A percentile compares a stretch with the other conserved stretches of the same genome.
These are phyloP conservation scores for Camellia oleifera DNA, from an alignment of 179 eudicot species.

Conservation along the genomic window DNA sequence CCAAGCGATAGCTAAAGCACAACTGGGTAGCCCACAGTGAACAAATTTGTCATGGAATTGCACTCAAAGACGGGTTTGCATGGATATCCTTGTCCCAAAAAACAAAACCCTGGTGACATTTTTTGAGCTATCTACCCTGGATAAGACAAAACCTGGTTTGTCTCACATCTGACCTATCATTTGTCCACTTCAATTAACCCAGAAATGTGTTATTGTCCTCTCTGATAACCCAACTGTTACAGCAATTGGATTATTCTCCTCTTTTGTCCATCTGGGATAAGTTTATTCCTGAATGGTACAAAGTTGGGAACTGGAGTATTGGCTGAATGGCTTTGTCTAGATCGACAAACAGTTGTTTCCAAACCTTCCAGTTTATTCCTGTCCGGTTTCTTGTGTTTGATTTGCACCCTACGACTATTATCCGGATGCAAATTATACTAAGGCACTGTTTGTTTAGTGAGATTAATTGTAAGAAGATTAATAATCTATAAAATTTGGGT, in stretches of 20 bases:
- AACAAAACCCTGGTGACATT: not conserved
- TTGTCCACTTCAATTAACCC: not conserved
- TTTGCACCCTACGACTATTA: too few species aligned
- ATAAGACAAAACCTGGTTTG: not conserved
- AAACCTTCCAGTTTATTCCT: too few species aligned
- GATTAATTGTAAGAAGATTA: too few species aligned
- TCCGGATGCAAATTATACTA: too few species aligned
- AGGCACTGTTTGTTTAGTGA: too few species aligned
- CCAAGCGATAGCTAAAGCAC: not conserved
- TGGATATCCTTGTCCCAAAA: not conserved
- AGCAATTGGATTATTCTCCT: conserved; percentile 7
- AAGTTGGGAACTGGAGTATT: not conserved
- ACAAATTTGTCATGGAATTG: not conserved
- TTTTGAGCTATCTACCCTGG: not conserved
- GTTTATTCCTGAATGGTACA: not conserved
- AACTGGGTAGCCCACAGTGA: not conserved
- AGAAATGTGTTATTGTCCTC: not conserved
- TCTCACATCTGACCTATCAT: not conserved
- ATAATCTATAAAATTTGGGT: too few species aligned
- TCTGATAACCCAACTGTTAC: not conserved
- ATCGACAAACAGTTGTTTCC: too few species aligned
- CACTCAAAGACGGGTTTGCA: not conserved
- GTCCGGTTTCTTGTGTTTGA: too few species aligned
- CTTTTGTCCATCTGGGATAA: conserved; percentile 3
- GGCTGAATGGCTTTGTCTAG: too few species aligned